These are phyloP conservation scores for Diaporthe helianthi DNA, from an alignment of 2,329 filamentous ascomycete genomes.

Conservation along the genomic window DNA sequence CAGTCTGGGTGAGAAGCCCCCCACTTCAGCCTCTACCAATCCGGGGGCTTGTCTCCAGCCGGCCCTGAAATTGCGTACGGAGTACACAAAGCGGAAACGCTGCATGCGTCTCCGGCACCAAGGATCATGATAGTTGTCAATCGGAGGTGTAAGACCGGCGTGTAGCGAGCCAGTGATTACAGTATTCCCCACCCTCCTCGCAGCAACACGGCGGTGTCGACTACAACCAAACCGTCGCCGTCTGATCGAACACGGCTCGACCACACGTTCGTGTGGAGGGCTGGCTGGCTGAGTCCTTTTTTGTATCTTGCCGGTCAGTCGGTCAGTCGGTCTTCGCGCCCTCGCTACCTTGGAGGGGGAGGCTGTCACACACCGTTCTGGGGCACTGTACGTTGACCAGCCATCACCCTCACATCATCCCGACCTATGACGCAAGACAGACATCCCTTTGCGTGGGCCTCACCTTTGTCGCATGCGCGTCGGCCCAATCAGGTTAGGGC, in stretches of 20 bases:
- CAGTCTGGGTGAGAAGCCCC: too few relatives aligned
- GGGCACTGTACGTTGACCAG: constrained; percentile 8
- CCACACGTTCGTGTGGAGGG: not conserved
- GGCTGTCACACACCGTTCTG: not conserved
- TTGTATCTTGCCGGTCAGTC: not conserved
- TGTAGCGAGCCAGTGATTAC: not conserved
- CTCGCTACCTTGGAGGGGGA: not conserved
- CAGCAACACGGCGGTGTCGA: not conserved
- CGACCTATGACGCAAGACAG: constrained; percentile 34
- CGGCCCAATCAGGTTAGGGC: constrained; percentile 21
- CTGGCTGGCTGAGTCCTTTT: not conserved
- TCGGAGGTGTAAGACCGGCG: not conserved
- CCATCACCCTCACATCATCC: constrained; percentile 8
- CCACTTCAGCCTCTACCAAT: constrained; percentile 20
- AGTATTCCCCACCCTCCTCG: not conserved
- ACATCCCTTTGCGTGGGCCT: constrained; percentile 10
- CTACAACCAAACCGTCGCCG: not conserved
- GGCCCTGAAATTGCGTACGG: constrained; percentile 28
- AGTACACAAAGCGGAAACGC: constrained; percentile 31
- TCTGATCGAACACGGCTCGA: not conserved
- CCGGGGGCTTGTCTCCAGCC: constrained; percentile 10
- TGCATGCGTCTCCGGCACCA: constrained; percentile 18
- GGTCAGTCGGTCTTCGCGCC: not conserved
- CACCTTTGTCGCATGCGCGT: not conserved
- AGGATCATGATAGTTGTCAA: constrained; percentile 30